Percentiles rank a stretch among this genome's conserved stretches.
Conservation (phyloP, 768 basidiomycete species). For the Psilocybe cyanescens region DNA sequence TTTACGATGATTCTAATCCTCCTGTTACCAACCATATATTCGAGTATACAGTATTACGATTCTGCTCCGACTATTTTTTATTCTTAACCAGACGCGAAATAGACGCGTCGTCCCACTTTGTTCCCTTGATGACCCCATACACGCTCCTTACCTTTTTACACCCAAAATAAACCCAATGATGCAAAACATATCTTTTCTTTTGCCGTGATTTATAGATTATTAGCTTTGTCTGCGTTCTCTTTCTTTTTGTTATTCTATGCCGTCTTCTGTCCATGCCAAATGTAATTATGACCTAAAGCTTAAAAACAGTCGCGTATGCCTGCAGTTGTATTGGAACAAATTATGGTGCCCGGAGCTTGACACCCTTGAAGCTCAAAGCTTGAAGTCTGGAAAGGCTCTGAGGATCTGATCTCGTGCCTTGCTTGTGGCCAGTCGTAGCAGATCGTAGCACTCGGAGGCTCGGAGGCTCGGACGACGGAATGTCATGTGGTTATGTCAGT, state of each 20-base stretch:
- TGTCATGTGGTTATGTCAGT: too few relatives aligned
- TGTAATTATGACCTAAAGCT: not conserved
- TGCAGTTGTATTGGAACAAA: too few relatives aligned
- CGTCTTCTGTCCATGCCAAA: not conserved
- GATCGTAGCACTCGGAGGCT: too few relatives aligned
- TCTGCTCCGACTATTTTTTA: conserved; percentile 10
- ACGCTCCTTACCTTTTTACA: conserved; percentile 22
- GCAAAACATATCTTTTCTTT: conserved; percentile 6
- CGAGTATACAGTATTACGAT: conserved; percentile 17
- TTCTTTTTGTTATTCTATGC: not conserved
- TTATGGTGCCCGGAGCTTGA: too few relatives aligned
- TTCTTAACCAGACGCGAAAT: conserved; percentile 17
- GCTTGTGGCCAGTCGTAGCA: too few relatives aligned
- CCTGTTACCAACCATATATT: conserved; percentile 1
- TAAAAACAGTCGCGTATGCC: too few relatives aligned
- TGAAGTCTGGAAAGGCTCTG: too few relatives aligned
- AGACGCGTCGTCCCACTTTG: conserved; percentile 18
- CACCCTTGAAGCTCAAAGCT: too few relatives aligned
- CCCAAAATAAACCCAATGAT: conserved; percentile 1
- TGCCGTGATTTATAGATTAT: not conserved
- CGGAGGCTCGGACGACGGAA: too few relatives aligned
- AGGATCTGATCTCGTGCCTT: too few relatives aligned
- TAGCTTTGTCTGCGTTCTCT: not conserved
- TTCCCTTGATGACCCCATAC: conserved; percentile 9
- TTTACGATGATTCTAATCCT: conserved; percentile 12